Percentiles rank a stretch among this genome's conserved stretches.
These are phyloP conservation scores for Aureobasidium sp. DNA, from an alignment of 2,329 filamentous ascomycete species.

Conservation along the genomic window DNA sequence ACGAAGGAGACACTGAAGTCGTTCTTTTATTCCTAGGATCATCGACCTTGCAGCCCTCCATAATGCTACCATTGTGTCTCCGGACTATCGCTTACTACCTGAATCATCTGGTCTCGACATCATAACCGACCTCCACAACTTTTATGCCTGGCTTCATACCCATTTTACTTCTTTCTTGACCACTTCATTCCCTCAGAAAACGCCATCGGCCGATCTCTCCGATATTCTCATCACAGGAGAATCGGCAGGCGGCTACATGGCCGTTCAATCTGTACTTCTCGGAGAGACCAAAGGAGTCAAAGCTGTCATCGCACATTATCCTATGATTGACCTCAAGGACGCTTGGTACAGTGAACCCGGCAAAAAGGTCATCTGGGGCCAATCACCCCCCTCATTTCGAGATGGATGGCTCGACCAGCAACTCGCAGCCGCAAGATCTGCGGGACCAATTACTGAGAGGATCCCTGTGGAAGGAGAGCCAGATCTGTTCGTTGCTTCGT, in stretches of 20 bases:
- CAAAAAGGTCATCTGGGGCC: conserved; percentile 18
- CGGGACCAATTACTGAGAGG: not conserved
- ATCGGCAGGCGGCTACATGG: conserved; percentile 35
- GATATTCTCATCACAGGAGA: conserved; percentile 30
- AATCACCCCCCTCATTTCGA: not conserved
- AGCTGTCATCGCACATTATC: conserved; percentile 28
- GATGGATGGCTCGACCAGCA: conserved; percentile 11
- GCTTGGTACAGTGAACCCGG: not conserved
- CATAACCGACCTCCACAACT: conserved; percentile 41
- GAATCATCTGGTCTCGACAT: conserved; percentile 42
- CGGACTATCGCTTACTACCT: conserved; percentile 47
- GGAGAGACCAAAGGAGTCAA: conserved; percentile 22
- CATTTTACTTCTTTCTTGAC: not conserved
- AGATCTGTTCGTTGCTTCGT: conserved; percentile 19
- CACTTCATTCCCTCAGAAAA: conserved; percentile 13
- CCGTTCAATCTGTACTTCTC: conserved; percentile 26
- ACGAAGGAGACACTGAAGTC: not conserved
- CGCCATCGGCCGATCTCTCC: conserved; percentile 22
- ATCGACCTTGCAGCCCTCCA: conserved; percentile 1
- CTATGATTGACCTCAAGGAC: conserved; percentile 23
- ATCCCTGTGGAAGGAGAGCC: conserved; percentile 12
- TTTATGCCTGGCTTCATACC: conserved; percentile 41
- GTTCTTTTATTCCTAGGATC: not conserved
- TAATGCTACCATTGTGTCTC: conserved; percentile 39
- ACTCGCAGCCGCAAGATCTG: conserved; percentile 3